phyloP scores from a whole-genome alignment of 139 green algal genomes.

The Microglena sp. region DNA sequence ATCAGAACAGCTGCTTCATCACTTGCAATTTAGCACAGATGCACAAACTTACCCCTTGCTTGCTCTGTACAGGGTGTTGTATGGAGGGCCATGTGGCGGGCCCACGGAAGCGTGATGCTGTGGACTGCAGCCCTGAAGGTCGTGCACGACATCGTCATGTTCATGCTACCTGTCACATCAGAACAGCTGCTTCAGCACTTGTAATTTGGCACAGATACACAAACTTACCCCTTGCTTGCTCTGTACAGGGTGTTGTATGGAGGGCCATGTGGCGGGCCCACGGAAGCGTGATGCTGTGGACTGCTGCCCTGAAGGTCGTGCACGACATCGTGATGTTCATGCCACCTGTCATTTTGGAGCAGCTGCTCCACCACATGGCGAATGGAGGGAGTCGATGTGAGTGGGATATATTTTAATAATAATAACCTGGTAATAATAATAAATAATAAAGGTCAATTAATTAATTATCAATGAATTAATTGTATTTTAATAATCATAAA shows the following conservation, averaged over 20 bases:
- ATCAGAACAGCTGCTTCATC: background rate
- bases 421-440: background rate
- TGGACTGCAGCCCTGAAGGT: no score
- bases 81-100: no score
- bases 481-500: no score
- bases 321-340: slow-evolving; percentile 72
- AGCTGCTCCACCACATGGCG: slow-evolving; percentile 51
- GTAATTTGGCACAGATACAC: background rate
- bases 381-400: slow-evolving; percentile 5
- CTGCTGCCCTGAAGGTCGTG: slow-evolving; percentile 60
- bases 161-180: background rate
- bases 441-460: no score
- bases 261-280: slow-evolving; percentile 16
- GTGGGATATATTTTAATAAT: background rate
- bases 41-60: slow-evolving; percentile 7
- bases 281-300: slow-evolving; percentile 24
- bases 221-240: background rate
- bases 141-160: background rate
- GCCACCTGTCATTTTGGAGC: slow-evolving; percentile 62
- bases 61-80: no score
- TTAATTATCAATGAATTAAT: no score
- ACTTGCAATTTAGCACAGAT: background rate
- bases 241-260: slow-evolving; percentile 27
- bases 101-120: no score
- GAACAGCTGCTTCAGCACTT: background rate